Evolutionary conservation across 148 eudicot species (phyloP).

Genomic region (Fallopia convolvulus): DNA sequence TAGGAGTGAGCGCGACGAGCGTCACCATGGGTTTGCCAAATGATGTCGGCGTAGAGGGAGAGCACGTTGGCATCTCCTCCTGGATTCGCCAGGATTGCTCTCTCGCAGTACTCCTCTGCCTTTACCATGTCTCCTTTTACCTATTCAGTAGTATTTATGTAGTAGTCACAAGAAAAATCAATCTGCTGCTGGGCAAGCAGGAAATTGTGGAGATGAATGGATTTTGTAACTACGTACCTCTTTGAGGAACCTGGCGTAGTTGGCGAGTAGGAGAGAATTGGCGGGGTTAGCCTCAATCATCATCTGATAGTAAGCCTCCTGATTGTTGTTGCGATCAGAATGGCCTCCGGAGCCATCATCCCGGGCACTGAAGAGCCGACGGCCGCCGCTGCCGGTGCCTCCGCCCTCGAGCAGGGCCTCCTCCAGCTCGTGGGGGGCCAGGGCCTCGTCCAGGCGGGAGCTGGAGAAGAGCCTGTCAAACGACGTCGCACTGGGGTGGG

Average conservation of each 20-base stretch:
- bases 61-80: slow-evolving; percentile 4
- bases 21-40: slow-evolving; percentile 1
- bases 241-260: slow-evolving; percentile 6
- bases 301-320: slow-evolving; percentile 5
- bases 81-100: slow-evolving; percentile 14
- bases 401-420: neutral
- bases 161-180: neutral
- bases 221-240: neutral
- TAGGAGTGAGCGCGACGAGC: neutral
- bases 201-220: neutral
- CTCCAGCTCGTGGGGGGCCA: neutral
- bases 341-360: neutral
- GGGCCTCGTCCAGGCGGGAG: neutral
- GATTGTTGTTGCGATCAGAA: neutral
- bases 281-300: slow-evolving; percentile 6
- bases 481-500: neutral
- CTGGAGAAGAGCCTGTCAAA: neutral
- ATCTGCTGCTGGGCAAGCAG: too few relatives aligned
- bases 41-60: slow-evolving; percentile 5
- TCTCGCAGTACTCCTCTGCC: slow-evolving; percentile 15
- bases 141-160: neutral
- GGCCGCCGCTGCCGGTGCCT: neutral
- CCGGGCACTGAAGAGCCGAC: neutral
- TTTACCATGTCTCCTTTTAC: slow-evolving; percentile 19
- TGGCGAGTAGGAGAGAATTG: slow-evolving; percentile 5